phyloP scores from a whole-genome alignment of 2,329 filamentous ascomycete species.

The Scytalidium lignicola region DNA sequence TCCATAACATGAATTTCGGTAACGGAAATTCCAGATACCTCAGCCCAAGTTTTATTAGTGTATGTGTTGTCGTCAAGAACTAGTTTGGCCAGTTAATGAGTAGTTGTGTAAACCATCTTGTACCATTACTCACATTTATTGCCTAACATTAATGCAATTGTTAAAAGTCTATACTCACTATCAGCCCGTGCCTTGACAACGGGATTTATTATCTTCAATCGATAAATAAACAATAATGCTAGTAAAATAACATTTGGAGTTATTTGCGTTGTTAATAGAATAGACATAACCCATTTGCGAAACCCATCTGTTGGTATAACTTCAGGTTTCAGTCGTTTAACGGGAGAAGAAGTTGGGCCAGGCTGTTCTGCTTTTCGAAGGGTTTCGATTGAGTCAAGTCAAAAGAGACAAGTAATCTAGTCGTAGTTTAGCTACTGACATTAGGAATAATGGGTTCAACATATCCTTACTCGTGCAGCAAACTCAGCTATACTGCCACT shows the following conservation, averaged over 20 bases:
- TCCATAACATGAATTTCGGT: constrained; percentile 98
- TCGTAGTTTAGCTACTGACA: constrained; percentile 13
- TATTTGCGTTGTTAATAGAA: constrained; percentile 90
- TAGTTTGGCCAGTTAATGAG: constrained; percentile 31
- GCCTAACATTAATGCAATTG: constrained; percentile 92
- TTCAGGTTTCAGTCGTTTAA: constrained; percentile 58
- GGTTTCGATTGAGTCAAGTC: constrained; percentile 87
- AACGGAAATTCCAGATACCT: constrained; percentile 91
- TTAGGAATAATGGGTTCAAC: background rate
- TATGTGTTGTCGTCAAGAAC: constrained; percentile 98
- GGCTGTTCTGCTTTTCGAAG: constrained; percentile 65
- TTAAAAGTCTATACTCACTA: constrained; percentile 88
- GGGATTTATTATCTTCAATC: constrained; percentile 85
- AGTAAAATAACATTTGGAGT: constrained; percentile 92
- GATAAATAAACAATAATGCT: constrained; percentile 86
- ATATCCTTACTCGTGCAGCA: constrained; percentile 64
- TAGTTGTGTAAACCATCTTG: background rate
- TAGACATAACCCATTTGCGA: constrained; percentile 87
- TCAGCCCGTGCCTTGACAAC: constrained; percentile 85
- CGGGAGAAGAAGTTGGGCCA: constrained; percentile 31
- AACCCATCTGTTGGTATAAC: constrained; percentile 73
- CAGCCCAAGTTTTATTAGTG: constrained; percentile 99
- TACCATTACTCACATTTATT: constrained; percentile 72
- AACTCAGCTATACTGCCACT: constrained; percentile 78
- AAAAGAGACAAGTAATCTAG: constrained; percentile 93